A percentile compares a stretch with the other conserved stretches of the same genome.
phyloP scores from a whole-genome alignment of 257 asterid genomes.

The Ballota nigra region DNA sequence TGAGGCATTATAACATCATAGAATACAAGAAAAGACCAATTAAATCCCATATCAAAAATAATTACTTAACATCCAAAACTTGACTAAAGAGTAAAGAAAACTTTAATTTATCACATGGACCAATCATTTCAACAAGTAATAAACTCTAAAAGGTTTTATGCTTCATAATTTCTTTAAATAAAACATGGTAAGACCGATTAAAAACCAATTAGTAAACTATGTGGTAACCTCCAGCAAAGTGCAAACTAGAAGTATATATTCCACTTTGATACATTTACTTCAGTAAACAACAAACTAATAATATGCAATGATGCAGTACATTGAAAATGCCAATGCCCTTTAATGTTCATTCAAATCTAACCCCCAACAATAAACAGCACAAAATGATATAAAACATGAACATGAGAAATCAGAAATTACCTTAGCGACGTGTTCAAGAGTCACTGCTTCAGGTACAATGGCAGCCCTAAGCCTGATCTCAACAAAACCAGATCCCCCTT shows the following conservation, averaged over 20 bases:
- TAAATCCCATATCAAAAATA: background rate
- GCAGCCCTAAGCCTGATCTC: slow-evolving; percentile 64
- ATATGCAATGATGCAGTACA: background rate
- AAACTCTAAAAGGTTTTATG: background rate
- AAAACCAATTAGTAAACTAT: slow-evolving; percentile 11
- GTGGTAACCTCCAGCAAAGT: background rate
- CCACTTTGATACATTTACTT: background rate
- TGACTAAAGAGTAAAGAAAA: background rate
- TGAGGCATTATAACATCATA: background rate
- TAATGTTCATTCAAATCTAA: background rate
- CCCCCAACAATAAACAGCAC: background rate
- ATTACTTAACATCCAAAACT: background rate
- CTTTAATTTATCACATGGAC: background rate
- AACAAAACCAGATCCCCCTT: slow-evolving; percentile 67
- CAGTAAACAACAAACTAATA: background rate
- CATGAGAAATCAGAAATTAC: slow-evolving; percentile 29
- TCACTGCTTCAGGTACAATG: slow-evolving; percentile 75
- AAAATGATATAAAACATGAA: background rate
- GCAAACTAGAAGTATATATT: background rate
- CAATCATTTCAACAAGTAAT: background rate
- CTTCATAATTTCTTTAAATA: background rate
- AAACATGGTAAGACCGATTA: background rate
- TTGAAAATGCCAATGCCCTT: background rate
- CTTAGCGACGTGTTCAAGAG: slow-evolving; percentile 84
- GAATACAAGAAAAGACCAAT: background rate